Base-by-base conservation (phyloP, 1,284 basidiomycete species). In the Stygiomarasmius scandens region DNA sequence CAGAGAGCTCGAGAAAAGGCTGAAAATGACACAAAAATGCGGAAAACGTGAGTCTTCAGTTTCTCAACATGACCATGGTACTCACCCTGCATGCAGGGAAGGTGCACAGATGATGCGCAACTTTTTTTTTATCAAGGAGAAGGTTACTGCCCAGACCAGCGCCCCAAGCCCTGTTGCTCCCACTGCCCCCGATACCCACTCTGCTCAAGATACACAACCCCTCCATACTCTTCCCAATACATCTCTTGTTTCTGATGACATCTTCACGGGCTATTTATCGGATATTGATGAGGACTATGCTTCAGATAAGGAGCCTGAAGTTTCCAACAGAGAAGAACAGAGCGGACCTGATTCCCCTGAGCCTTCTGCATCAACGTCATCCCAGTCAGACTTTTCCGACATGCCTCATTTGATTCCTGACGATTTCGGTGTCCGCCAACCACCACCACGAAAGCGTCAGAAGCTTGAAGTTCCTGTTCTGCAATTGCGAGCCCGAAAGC, bases 401-500 rank as follows among this genome's bases (percentile, higher is more conserved):
- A 48, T 23, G 12, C 22, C 23, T 48, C 23, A 14, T 23, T 5
- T n/a, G 5, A 3, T 49, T 41, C 38, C 38, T 19, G 14, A 41
- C 11, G 16, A 41, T 10, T 56, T 24, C 36, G 22, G 25, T 19
- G 20, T 53, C 8, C 56, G 22, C 22, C 20, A 50, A 24, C 29
- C 41, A 14, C 55, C 63, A 6, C 47, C 60, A 19, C 56, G 47
- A 34, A 63, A 61, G 50, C 45, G 59, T 20, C 52, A 34, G 27
- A 66, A 60, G 38, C 57, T 65, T 45, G 62, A 50, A 6, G 50
- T 65, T 23, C 48, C 50, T 41, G 41, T 38, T 12, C 32, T 49
- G 19, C 45, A 52, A 12, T 41, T 29, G 36, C 10, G 46, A 20
- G 56, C 43, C 2, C 23, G 54, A 29, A 49, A 54, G 11, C 52